A percentile compares a stretch with the other conserved stretches of the same genome.
Evolutionary conservation across 768 basidiomycete species (phyloP).

Genomic region (Boletus vermiculosoides): DNA sequence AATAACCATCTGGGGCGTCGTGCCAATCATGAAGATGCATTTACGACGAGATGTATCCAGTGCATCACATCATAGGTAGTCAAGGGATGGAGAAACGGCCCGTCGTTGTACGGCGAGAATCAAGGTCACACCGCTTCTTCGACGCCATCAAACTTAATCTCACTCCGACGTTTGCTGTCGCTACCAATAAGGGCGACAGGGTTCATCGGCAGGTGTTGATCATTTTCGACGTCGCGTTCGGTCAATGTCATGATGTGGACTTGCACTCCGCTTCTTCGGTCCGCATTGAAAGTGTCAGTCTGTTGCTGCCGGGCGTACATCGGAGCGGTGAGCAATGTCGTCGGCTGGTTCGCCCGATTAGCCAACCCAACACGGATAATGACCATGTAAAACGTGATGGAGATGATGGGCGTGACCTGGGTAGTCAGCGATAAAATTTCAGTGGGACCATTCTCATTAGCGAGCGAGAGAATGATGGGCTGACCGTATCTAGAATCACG

Average conservation of each 20-base stretch:
- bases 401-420: neutral
- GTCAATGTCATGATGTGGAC: conserved; percentile 6
- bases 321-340: neutral
- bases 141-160: no score
- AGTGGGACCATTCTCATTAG: neutral
- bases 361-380: neutral
- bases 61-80: no score
- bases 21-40: no score
- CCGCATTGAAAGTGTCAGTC: neutral
- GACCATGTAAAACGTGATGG: neutral
- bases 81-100: no score
- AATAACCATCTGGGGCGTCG: no score
- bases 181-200: no score
- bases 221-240: neutral
- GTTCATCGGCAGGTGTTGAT: no score
- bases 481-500: conserved; percentile 38
- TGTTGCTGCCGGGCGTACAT: neutral
- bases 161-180: no score
- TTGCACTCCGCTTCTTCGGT: conserved; percentile 4
- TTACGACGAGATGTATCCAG: no score
- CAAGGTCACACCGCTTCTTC: no score
- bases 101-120: no score
- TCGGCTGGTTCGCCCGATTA: neutral
- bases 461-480: neutral
- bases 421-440: neutral